These are phyloP conservation scores for Hibiscus tridactylites DNA, from an alignment of 345 rosid genomes.

Conservation along the genomic window DNA sequence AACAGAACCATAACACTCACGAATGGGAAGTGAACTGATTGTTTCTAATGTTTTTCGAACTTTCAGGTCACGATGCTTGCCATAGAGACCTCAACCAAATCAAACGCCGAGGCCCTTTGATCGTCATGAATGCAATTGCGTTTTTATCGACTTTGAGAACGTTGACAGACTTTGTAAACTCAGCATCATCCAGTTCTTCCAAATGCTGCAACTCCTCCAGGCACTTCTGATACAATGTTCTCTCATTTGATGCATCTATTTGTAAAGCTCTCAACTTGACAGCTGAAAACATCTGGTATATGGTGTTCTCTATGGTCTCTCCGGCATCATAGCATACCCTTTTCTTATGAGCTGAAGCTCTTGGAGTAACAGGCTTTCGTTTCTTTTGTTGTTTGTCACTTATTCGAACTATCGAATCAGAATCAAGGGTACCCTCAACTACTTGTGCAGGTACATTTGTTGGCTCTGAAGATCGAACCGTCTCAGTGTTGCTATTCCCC, in stretches of 20 bases:
- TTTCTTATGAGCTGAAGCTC: constrained; percentile 21
- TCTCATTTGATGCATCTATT: constrained; percentile 18
- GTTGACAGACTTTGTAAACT: constrained; percentile 24
- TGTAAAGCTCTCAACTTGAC: constrained; percentile 16
- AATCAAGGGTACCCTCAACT: constrained; percentile 28
- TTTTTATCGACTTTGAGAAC: constrained; percentile 34
- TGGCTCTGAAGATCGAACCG: constrained; percentile 26
- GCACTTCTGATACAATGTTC: constrained; percentile 25
- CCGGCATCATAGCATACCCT: constrained; percentile 13
- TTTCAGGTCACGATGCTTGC: constrained; percentile 6
- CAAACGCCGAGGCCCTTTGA: constrained; percentile 23
- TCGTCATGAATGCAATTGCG: constrained; percentile 29
- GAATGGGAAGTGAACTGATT: not conserved
- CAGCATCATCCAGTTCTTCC: constrained; percentile 24
- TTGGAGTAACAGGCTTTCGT: constrained; percentile 14
- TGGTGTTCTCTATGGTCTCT: constrained; percentile 23
- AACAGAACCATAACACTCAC: not conserved
- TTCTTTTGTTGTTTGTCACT: constrained; percentile 19
- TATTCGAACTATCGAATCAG: constrained; percentile 27
- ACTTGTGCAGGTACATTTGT: constrained; percentile 21
- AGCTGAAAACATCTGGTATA: constrained; percentile 25
- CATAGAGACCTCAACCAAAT: constrained; percentile 31
- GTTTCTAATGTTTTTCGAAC: not conserved
- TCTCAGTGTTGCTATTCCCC: constrained; percentile 36
- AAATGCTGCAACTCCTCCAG: constrained; percentile 31